Evolutionary conservation across 352 stramenopile species (phyloP).

Genomic region (Phytophthora cajani): DNA sequence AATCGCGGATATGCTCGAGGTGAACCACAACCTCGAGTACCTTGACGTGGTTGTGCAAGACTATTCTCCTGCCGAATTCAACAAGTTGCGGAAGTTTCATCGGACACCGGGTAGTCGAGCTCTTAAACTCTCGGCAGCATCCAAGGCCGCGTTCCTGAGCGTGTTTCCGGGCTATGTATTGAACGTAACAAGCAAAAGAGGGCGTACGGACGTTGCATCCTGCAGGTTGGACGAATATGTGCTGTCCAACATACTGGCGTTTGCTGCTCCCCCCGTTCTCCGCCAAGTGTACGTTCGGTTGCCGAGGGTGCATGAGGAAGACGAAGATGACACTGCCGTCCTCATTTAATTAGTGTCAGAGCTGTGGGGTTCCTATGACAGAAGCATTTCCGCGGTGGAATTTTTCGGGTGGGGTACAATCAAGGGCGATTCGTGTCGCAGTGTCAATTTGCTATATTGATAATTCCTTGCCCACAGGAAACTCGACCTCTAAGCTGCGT

Average conservation of each 20-base stretch:
- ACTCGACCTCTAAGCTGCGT: too few relatives aligned
- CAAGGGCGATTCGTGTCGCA: too few relatives aligned
- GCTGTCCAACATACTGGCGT: constrained; percentile 1
- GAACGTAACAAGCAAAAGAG: too few relatives aligned
- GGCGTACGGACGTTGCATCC: too few relatives aligned
- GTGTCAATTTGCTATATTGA: too few relatives aligned
- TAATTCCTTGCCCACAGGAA: too few relatives aligned
- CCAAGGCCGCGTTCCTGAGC: not conserved
- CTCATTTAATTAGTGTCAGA: too few relatives aligned
- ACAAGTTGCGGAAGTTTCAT: not conserved
- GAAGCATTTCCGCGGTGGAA: too few relatives aligned
- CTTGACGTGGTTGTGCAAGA: not conserved
- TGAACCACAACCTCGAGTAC: not conserved
- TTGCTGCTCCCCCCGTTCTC: constrained; percentile 3
- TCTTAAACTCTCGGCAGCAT: not conserved
- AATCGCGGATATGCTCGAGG: not conserved
- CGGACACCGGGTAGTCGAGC: not conserved
- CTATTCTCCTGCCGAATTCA: not conserved
- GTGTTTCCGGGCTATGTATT: not conserved
- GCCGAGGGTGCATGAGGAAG: too few relatives aligned
- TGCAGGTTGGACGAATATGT: not conserved
- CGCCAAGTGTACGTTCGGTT: not conserved
- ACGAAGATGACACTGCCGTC: too few relatives aligned
- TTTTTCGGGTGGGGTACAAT: too few relatives aligned
- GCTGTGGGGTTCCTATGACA: too few relatives aligned